Evolutionary conservation across 164 flowering plant species (phyloP).

Genomic region (Piper longum): DNA sequence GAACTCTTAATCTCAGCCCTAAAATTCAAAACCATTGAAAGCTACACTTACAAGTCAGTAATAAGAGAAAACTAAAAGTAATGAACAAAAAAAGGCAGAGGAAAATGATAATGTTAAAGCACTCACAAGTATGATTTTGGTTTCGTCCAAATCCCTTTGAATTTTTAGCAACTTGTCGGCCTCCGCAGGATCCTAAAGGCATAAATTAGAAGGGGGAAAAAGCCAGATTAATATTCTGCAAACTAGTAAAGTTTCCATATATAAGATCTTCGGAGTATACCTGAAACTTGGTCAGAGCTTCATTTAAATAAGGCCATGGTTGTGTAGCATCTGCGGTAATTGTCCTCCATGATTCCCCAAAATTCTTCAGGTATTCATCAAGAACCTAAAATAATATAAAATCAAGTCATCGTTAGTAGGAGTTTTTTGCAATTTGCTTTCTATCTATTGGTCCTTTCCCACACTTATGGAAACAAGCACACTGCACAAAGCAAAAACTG

Average conservation of each 20-base stretch:
- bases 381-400: slow-evolving; percentile 35
- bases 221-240: not conserved
- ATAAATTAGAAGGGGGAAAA: not conserved
- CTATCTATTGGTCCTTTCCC: too few species aligned
- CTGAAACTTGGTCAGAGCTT: slow-evolving; percentile 79
- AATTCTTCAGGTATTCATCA: slow-evolving; percentile 83
- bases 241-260: not conserved
- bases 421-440: too few species aligned
- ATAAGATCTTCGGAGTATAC: slow-evolving; percentile 12
- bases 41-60: not conserved
- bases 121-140: slow-evolving; percentile 97
- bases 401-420: not conserved
- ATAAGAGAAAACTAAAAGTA: not conserved
- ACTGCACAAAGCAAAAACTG: too few species aligned
- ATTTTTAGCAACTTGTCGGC: slow-evolving; percentile 95
- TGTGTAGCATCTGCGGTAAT: slow-evolving; percentile 43
- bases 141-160: slow-evolving; percentile 95
- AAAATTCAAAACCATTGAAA: too few species aligned
- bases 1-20: too few species aligned
- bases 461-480: too few species aligned
- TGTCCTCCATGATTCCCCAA: slow-evolving; percentile 86
- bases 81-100: not conserved
- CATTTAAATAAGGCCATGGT: slow-evolving; percentile 84
- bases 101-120: not conserved
- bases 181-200: slow-evolving; percentile 83